A percentile compares a stretch with the other conserved stretches of the same genome.
These are phyloP conservation scores for Tuber melanosporum DNA, from an alignment of 495 filamentous ascomycete genomes.

Conservation along the genomic window DNA sequence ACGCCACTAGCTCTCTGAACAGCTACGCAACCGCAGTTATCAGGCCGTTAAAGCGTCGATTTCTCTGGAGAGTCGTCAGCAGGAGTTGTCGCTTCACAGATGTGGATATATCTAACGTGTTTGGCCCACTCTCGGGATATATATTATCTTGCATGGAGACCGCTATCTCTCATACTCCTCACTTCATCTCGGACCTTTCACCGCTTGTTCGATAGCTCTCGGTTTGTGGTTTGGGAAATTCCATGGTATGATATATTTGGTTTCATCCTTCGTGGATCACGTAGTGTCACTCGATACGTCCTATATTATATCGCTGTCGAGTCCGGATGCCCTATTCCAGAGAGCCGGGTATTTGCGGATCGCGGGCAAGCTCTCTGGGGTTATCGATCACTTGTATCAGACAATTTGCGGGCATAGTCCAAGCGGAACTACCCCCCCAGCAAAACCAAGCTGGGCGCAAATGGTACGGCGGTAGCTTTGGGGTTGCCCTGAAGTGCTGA, in stretches of 20 bases:
- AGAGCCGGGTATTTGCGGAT: not conserved
- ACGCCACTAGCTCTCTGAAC: not conserved
- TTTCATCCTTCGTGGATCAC: not conserved
- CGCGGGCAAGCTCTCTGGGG: not conserved
- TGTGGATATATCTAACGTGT: not conserved
- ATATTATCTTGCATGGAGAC: not conserved
- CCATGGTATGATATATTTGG: not conserved
- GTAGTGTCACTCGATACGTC: not conserved
- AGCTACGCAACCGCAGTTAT: not conserved
- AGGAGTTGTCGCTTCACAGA: not conserved
- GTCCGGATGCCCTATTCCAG: not conserved
- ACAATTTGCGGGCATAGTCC: not conserved
- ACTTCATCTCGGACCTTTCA: not conserved
- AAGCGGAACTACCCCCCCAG: not conserved
- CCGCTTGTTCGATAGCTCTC: not conserved
- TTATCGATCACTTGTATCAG: not conserved
- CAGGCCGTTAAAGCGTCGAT: not conserved
- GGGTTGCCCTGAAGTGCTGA: not conserved
- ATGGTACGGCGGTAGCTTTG: not conserved
- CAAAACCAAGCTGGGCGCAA: not conserved
- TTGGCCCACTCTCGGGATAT: not conserved
- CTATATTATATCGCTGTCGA: not conserved
- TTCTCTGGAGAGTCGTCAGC: not conserved
- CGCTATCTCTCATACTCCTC: not conserved
- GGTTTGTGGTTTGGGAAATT: not conserved